Percentiles rank a stretch among this genome's conserved stretches.
These are phyloP conservation scores for Clitoria ternatea DNA, from an alignment of 306 rosid species.

Conservation along the genomic window DNA sequence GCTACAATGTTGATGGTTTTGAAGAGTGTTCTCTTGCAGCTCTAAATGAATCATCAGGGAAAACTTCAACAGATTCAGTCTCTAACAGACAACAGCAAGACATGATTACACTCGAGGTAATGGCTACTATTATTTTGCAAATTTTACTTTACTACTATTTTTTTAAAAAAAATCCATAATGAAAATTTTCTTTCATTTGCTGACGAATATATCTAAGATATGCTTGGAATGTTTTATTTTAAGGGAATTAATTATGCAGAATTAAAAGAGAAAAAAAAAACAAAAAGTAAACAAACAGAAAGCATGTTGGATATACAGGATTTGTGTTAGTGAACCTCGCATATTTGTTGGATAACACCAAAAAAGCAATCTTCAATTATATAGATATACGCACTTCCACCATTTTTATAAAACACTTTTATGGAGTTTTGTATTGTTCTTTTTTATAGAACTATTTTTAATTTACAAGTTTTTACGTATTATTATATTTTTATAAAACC, in stretches of 20 bases:
- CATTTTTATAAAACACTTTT: too few relatives aligned
- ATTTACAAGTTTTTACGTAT: too few relatives aligned
- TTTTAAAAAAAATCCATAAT: neutral
- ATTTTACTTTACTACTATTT: neutral
- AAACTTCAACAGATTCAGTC: conserved; percentile 40
- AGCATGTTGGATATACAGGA: neutral
- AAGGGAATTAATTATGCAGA: neutral
- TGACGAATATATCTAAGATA: neutral
- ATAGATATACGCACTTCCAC: too few relatives aligned
- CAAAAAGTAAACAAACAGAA: neutral
- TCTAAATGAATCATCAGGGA: conserved; percentile 35
- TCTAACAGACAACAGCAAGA: conserved; percentile 41
- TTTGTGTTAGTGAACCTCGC: neutral
- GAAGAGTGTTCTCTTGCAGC: conserved; percentile 50
- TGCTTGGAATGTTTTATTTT: neutral
- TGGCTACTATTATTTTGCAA: conserved; percentile 3
- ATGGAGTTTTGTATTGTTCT: too few relatives aligned
- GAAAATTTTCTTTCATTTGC: neutral
- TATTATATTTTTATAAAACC: too few relatives aligned
- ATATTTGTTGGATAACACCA: neutral
- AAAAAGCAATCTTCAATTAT: neutral
- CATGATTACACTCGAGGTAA: conserved; percentile 62
- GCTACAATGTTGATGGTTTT: conserved; percentile 35
- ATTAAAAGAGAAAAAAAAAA: neutral
- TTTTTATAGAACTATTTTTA: too few relatives aligned